Evolutionary conservation across 331 rosid genomes (phyloP).

Genomic region (Saraca asoca): DNA sequence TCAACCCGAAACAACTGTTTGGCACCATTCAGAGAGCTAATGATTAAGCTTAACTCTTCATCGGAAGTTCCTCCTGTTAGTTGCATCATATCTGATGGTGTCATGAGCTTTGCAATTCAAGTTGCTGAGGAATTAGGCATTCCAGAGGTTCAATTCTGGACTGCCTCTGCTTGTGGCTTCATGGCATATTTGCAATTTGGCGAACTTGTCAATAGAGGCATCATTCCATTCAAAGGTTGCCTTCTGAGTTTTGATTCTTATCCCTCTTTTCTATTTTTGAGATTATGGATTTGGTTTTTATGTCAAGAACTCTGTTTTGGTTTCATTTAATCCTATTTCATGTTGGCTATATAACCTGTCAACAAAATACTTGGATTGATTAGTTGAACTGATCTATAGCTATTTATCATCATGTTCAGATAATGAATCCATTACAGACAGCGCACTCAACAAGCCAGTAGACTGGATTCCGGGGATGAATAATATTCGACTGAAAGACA

Average conservation of each 20-base stretch:
- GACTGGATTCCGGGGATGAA: constrained; percentile 48
- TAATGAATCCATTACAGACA: constrained; percentile 33
- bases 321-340: no score
- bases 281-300: not conserved
- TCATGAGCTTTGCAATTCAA: constrained; percentile 42
- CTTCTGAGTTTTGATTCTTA: not conserved
- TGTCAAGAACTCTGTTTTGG: not conserved
- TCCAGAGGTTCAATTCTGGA: constrained; percentile 49
- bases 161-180: constrained; percentile 57
- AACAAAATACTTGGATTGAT: not conserved
- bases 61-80: constrained; percentile 37
- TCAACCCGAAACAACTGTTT: constrained; percentile 41
- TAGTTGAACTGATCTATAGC: not conserved
- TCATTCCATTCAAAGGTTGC: constrained; percentile 53
- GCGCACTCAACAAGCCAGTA: constrained; percentile 31
- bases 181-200: constrained; percentile 44
- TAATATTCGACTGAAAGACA: constrained; percentile 41
- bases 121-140: constrained; percentile 48
- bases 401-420: constrained; percentile 12
- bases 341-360: no score
- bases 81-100: constrained; percentile 49
- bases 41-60: constrained; percentile 32
- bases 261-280: not conserved
- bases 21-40: constrained; percentile 45
- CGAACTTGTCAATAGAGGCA: constrained; percentile 42